Base-by-base conservation (phyloP, 2,329 filamentous ascomycete species). In the Colletotrichum endophyticum region DNA sequence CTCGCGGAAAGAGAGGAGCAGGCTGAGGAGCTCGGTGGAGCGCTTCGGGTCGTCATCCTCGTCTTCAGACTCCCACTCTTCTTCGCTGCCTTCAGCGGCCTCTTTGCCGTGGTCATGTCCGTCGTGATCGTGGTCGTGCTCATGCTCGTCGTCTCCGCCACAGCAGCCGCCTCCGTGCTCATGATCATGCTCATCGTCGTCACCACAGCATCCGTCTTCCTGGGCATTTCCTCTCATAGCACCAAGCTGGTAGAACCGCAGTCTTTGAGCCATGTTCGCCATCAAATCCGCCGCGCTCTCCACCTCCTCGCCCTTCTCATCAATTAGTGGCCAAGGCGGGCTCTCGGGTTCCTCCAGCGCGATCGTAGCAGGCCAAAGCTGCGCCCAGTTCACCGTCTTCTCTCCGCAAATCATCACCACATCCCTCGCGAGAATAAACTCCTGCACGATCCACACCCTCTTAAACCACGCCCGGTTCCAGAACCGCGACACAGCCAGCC, bases 391-490 rank as follows among this genome's bases (percentile, higher is more conserved):
- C 15, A 19, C 72, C 13, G 34, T 57, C 59, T 72, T 71, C n/a
- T 79, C 80, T 6, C 80, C 69, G 56, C 81, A 82, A 62, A 82
- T 78, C 69, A 81, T 73, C 12, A 82, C 22, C 8, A 75, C 66
- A 25, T 77, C 71, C 27, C 72, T 62, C 3, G 80, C 77, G 3
- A 83, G 74, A 16, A 82, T 68, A 4, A 80, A 80, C 57, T 83
- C 81, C 62, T 82, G 81, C 8, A 82, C 79, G 34, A 82, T 79
- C 80, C 81, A 82, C 8, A 80, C 80, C 8, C 81, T 75, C 32
- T 78, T 78, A 70, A 82, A 82, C 81, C 81, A 82, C 56, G 75
- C 32, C 22, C 75, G 44, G 72, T 77, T 77, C 75, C 75, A 77
- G 72, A 77, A 77, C n/a, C 72, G 66, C 8, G 75, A 77, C 6